Percentiles rank a stretch among this genome's conserved stretches.
These are phyloP conservation scores for Xylaria telfairii DNA, from an alignment of 495 filamentous ascomycete genomes.

Conservation along the genomic window DNA sequence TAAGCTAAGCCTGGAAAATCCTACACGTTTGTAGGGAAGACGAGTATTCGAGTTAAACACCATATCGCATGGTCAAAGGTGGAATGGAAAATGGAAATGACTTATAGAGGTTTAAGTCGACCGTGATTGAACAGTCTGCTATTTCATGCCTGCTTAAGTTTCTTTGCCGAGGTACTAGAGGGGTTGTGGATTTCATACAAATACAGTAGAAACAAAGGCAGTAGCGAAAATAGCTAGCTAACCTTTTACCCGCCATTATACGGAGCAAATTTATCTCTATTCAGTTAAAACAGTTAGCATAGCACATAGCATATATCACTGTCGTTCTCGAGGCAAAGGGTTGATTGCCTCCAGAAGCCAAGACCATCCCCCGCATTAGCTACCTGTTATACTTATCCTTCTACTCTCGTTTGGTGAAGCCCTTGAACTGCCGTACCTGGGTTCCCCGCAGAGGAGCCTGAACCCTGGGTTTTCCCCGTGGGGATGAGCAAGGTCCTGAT, in stretches of 20 bases:
- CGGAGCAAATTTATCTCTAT: background rate
- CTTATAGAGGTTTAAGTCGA: background rate
- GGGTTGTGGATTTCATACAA: background rate
- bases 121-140: background rate
- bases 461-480: background rate
- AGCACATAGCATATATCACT: background rate
- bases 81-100: background rate
- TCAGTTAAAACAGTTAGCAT: background rate
- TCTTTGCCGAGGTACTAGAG: background rate
- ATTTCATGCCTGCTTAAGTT: background rate
- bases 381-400: background rate
- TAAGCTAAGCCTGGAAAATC: background rate
- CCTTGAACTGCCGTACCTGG: slow-evolving; percentile 14
- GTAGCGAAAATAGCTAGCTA: background rate
- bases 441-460: slow-evolving; percentile 13
- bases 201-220: background rate
- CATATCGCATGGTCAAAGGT: background rate
- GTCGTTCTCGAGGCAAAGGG: background rate
- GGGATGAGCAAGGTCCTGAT: background rate
- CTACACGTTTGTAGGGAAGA: too few species aligned
- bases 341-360: background rate
- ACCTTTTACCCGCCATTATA: too few species aligned
- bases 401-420: background rate
- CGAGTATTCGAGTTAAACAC: background rate
- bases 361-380: background rate